Percentiles rank a stretch among this genome's conserved stretches.
These are phyloP conservation scores for Aspergillus coremiiformis DNA, from an alignment of 495 filamentous ascomycete genomes.

Conservation along the genomic window DNA sequence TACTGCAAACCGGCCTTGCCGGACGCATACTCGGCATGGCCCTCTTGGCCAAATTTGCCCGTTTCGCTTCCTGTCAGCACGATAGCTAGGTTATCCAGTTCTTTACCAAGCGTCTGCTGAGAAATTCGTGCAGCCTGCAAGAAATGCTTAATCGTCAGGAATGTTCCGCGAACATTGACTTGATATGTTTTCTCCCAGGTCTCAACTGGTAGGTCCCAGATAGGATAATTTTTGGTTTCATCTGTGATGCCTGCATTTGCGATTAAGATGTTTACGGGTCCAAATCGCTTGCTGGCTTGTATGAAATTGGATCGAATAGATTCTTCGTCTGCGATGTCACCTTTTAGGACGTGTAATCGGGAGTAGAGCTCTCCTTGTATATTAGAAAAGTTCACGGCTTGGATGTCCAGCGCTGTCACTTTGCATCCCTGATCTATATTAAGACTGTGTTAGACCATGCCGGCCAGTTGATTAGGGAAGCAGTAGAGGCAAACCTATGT, in stretches of 20 bases:
- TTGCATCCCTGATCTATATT: slow-evolving; percentile 46
- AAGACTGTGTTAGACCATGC: neutral
- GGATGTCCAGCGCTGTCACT: slow-evolving; percentile 45
- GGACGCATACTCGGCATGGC: slow-evolving; percentile 43
- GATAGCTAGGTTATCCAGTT: slow-evolving; percentile 45
- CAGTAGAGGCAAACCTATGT: too few species aligned
- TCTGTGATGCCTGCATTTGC: slow-evolving; percentile 47
- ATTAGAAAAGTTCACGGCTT: slow-evolving; percentile 15
- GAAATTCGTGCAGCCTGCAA: slow-evolving; percentile 30
- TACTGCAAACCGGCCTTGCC: slow-evolving; percentile 50
- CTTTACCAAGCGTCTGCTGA: slow-evolving; percentile 26
- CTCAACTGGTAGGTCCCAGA: slow-evolving; percentile 48
- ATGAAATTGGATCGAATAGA: slow-evolving; percentile 38
- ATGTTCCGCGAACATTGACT: slow-evolving; percentile 45
- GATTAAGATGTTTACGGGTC: slow-evolving; percentile 46
- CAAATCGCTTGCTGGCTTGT: slow-evolving; percentile 39
- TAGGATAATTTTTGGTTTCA: slow-evolving; percentile 34
- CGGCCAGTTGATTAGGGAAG: too few species aligned
- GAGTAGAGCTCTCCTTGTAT: slow-evolving; percentile 22
- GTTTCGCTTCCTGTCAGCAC: slow-evolving; percentile 49
- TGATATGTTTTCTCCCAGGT: slow-evolving; percentile 47
- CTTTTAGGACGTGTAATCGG: slow-evolving; percentile 32
- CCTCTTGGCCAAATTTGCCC: slow-evolving; percentile 44
- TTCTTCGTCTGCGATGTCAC: slow-evolving; percentile 42
- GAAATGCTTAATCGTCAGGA: slow-evolving; percentile 53